phyloP scores from a whole-genome alignment of 1,284 basidiomycete species.

The Neolentinus lepideus region DNA sequence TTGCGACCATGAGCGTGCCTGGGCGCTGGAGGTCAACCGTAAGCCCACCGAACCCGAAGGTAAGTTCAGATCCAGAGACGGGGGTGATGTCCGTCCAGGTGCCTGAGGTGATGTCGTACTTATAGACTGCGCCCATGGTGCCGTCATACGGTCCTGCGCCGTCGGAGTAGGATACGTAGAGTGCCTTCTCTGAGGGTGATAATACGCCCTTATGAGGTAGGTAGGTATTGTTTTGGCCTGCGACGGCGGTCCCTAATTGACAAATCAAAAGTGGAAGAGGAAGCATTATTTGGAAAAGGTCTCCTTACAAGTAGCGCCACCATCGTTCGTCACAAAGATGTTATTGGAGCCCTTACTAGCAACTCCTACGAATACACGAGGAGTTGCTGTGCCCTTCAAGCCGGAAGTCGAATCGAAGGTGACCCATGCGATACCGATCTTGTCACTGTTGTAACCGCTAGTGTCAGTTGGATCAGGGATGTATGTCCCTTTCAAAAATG shows the following conservation, averaged over 20 bases:
- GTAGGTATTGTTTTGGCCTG: conserved; percentile 50
- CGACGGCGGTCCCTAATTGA: conserved; percentile 42
- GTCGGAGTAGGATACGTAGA: conserved; percentile 52
- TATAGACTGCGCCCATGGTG: conserved; percentile 36
- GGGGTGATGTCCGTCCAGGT: conserved; percentile 37
- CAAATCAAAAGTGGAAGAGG: neutral
- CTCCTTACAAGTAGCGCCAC: conserved; percentile 49
- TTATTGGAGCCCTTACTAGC: conserved; percentile 46
- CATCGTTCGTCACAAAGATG: conserved; percentile 49
- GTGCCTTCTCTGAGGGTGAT: conserved; percentile 44
- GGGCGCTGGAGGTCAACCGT: conserved; percentile 52
- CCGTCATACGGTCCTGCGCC: conserved; percentile 51
- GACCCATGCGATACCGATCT: conserved; percentile 54
- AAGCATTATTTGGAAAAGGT: neutral
- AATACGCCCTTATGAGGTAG: conserved; percentile 61
- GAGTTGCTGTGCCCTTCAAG: conserved; percentile 42
- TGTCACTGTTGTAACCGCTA: conserved; percentile 48
- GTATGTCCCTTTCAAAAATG: conserved; percentile 37
- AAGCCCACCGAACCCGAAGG: conserved; percentile 51
- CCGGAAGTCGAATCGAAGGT: conserved; percentile 59
- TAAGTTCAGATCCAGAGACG: conserved; percentile 30
- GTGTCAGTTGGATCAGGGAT: conserved; percentile 47
- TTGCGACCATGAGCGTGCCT: conserved; percentile 61
- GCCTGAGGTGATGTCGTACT: conserved; percentile 43
- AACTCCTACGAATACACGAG: conserved; percentile 62